Base-by-base conservation (phyloP, 2,329 filamentous ascomycete genomes). In the Didymella pomorum region DNA sequence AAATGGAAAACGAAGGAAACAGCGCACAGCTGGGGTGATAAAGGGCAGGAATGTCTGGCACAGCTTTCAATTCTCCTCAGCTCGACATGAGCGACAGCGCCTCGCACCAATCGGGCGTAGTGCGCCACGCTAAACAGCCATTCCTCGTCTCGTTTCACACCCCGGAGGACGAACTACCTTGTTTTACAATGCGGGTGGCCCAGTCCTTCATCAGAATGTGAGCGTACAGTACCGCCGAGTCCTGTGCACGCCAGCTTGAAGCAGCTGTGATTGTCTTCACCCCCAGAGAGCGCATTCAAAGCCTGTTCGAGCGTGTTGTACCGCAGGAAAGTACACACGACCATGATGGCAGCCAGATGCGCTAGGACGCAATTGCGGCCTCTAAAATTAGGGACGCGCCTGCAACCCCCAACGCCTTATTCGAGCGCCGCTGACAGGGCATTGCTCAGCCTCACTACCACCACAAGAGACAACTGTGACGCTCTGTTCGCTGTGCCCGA, bases 11-110 rank as follows among this genome's bases (percentile, higher is more conserved):
- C 52, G 51, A 61, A 61, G 43, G 46, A 52, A 52, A 56, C 47
- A 65, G 67, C 63, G 62, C 69, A 68, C 67, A 61, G 63, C 64
- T 66, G 65, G 69, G 64, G 62, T 68, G 65, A 68, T 70, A 70
- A 69, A 69, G 59, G 58, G 52, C 47, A 55, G 57, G 57, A 60
- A 52, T 60, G 57, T 56, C 57, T 52, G 21, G 52, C 57, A 52
- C 57, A 52, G 52, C 57, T 60, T 46, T 54, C 56, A 58, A 54
- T 54, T 58, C 56, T 58, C 57, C 52, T 60, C 57, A 60, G 57
- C 57, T 60, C 47, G 47, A 60, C 41, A 25, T 58, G 56, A 58
- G 50, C 56, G 50, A 58, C 56, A 58, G 56, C 57, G 57, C 57
- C 57, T 56, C 52, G 47, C 35, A 1, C 52, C n/a, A 6, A 48